Percentiles rank a stretch among this genome's conserved stretches.
phyloP scores from a whole-genome alignment of 345 rosid species.

The Moricandia arvensis region DNA sequence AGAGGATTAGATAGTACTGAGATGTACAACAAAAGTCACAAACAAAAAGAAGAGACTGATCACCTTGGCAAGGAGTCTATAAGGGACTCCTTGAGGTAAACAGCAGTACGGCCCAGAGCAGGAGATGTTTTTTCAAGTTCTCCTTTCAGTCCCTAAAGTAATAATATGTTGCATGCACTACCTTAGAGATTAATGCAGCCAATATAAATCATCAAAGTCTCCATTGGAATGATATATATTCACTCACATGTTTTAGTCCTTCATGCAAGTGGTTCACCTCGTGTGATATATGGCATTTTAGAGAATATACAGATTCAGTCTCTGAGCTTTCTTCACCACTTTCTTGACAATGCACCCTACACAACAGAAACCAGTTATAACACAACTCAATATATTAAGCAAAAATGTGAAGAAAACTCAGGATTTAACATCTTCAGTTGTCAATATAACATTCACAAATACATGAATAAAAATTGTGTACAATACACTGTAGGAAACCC shows the following conservation, averaged over 20 bases:
- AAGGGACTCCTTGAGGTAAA: constrained; percentile 78
- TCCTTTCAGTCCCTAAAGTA: constrained; percentile 77
- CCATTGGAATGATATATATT: not conserved
- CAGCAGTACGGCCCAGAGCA: constrained; percentile 75
- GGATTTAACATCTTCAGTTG: constrained; percentile 11
- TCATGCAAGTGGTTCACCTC: constrained; percentile 99
- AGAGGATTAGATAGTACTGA: constrained; percentile 4
- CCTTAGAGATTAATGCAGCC: not conserved
- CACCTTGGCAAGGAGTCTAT: constrained; percentile 86
- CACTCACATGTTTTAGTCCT: constrained; percentile 88
- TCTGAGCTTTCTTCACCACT: constrained; percentile 55
- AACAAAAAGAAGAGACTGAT: constrained; percentile 10
- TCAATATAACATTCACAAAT: not conserved
- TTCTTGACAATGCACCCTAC: constrained; percentile 89
- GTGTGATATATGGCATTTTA: constrained; percentile 96
- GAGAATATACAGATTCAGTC: constrained; percentile 79
- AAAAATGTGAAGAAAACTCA: not conserved
- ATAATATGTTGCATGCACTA: not conserved
- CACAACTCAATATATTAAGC: not conserved
- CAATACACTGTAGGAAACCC: not conserved
- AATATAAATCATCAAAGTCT: constrained; percentile 2
- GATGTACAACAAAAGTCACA: not conserved
- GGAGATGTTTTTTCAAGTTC: constrained; percentile 96
- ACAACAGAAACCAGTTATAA: constrained; percentile 16
- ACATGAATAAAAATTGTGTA: not conserved